Evolutionary conservation across 805 yeast species (phyloP), one percentile per base, ranked within the genome.

Genomic region (Teunomyces cretensis): DNA sequence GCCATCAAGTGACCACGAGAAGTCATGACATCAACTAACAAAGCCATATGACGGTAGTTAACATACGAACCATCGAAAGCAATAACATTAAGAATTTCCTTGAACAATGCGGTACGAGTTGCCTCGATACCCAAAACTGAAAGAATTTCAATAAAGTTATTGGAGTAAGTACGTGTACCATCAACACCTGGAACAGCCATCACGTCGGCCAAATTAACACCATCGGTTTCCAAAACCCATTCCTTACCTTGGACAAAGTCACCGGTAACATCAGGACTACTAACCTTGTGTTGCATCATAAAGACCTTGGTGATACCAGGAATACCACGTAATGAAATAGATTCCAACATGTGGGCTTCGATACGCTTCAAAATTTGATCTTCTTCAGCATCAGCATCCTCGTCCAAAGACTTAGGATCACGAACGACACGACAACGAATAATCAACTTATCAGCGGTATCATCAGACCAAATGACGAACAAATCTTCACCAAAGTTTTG

Each of bases 51-150:
- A 72, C 99, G 85, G 72, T 94, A 94, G 70, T 94, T 94, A 50
- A 94, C 99, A 61, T 94, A 94, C 31, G 99, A 91, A 87, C 99
- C 99, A 79, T 94, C 99, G 60, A 96, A 94, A 3, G 98, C 97
- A 79, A 94, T 90, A 57, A 94, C 99, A 62, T 94, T 94, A 70
- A 88, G 82, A 59, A 94, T 90, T 74, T 94, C 99, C 65, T 84
- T 87, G 77, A 85, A 94, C 57, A 94, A 75, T 1, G 98, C 96
- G 43, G 91, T 80, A 68, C 99, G 84, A 17, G 98, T 95, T 35
- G 99, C 99, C 68, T 94, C 99, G 62, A 94, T 94, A 77, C 99
- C 99, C 56, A 94, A 74, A 11, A 94, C 99, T 44, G 90, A 87
- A 67, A 92, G 79, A 53, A 94, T 83, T 68, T 94, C 99, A 57